Evolutionary conservation across 2,329 filamentous ascomycete genomes (phyloP), one percentile per base, ranked within the genome.

Genomic region (Colletotrichum noveboracense): DNA sequence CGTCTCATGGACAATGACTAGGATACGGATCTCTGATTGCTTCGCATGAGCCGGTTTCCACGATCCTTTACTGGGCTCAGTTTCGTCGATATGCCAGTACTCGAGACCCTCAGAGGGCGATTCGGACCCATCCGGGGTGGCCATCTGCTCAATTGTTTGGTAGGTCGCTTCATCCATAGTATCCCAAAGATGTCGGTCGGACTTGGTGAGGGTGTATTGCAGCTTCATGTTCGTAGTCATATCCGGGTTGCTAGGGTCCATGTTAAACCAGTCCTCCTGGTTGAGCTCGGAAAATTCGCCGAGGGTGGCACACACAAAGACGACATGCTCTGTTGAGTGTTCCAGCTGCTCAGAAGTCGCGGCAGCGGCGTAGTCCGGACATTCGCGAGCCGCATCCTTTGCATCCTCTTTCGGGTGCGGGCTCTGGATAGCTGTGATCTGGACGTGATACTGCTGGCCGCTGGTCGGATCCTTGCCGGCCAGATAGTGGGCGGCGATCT

Each of bases 81-180:
- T 2, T 52, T 18, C n/a, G 43, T 52, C 6, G 6, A n/a, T 52
- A 21, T 52, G 43, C 43, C 43, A 52, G n/a, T 52, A 52, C 10
- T 52, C 43, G 6, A 52, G n/a, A 52, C 10, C n/a, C 12, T n/a
- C 1, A 1, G n/a, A 7, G 1, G 43, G n/a, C 0, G n/a, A 2
- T 7, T 13, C 10, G 3, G 38, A n/a, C 0, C 0, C n/a, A 21
- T 0, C 3, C 18, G 43, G n/a, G 0, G n/a, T 13, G n/a, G 14
- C 43, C 43, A 48, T 48, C 4, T 48, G 16, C 9, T 48, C 10
- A 21, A 48, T 21, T 0, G 43, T 21, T 3, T 48, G 0, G 43
- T 48, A 48, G n/a, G 43, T 48, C 6, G 43, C 43, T 0, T 48
- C 0, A 0, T 48, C 43, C 43, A 48, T 48, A 0, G 43, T 13